Percentiles rank a stretch among this genome's conserved stretches.
Evolutionary conservation across 495 filamentous ascomycete genomes (phyloP).

Genomic region (Hypoxylon fragiforme): DNA sequence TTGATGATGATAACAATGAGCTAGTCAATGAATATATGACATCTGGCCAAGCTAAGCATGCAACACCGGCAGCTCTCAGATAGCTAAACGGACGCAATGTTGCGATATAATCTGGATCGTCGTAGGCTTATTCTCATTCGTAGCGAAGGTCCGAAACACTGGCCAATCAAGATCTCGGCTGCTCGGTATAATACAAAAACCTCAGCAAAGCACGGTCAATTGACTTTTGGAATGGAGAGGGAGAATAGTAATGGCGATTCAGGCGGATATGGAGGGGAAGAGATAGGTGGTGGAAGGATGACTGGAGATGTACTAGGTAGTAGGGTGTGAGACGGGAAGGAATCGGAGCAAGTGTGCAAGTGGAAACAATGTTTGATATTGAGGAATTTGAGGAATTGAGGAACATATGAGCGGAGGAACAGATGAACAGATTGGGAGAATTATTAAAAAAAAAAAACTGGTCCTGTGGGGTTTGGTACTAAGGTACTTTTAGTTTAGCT

Average conservation of each 20-base stretch:
- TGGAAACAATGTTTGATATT: constrained; percentile 30
- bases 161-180: constrained; percentile 13
- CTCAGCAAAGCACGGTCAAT: constrained; percentile 15
- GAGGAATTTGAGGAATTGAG: too few relatives aligned
- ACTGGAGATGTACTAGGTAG: constrained; percentile 4
- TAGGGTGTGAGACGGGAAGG: constrained; percentile 23
- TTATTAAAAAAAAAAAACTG: background rate
- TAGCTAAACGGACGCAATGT: background rate
- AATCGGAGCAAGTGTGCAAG: constrained; percentile 33
- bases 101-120: constrained; percentile 3
- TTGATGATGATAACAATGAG: constrained; percentile 15
- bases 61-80: constrained; percentile 6
- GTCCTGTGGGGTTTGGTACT: background rate
- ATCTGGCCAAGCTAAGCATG: constrained; percentile 22
- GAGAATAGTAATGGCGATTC: constrained; percentile 6
- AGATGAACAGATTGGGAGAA: constrained; percentile 10
- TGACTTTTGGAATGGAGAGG: constrained; percentile 18
- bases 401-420: background rate
- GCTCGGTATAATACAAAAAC: constrained; percentile 14
- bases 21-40: constrained; percentile 11
- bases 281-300: background rate
- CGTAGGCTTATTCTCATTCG: background rate
- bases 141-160: background rate
- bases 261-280: constrained; percentile 27
- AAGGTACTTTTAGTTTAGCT: background rate